phyloP scores from a whole-genome alignment of 192 early-diverging fungal genomes.

The Backusella parvicylindrica region DNA sequence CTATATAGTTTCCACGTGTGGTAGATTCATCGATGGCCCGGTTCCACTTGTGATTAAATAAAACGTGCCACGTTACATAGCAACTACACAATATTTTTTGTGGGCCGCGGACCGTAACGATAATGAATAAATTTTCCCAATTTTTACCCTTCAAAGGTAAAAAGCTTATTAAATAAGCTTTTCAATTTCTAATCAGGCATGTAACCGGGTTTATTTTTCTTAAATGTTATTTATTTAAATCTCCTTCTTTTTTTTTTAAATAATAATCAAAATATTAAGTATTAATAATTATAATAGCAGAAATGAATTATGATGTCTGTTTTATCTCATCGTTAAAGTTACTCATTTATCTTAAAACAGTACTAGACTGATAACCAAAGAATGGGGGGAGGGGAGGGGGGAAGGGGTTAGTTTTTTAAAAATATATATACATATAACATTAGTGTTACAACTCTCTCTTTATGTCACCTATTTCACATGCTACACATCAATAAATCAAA shows the following conservation, averaged over 20 bases:
- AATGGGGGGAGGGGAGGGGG: not conserved
- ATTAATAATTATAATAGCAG: not conserved
- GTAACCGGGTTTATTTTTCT: not conserved
- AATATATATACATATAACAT: not conserved
- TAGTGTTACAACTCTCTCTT: not conserved
- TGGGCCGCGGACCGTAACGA: not conserved
- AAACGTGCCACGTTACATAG: not conserved
- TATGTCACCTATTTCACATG: not conserved
- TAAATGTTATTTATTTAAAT: not conserved
- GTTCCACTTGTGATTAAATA: slow-evolving; percentile 2
- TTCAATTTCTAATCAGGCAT: not conserved
- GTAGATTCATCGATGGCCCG: not conserved
- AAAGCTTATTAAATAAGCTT: not conserved
- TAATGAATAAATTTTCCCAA: not conserved
- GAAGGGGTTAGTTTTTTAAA: not conserved
- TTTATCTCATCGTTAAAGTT: not conserved
- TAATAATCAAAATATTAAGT: not conserved
- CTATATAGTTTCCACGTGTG: not conserved
- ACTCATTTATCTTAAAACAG: not conserved
- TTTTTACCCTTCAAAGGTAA: not conserved
- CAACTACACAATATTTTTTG: not conserved
- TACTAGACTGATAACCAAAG: not conserved
- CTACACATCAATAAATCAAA: not conserved
- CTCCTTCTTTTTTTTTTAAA: not conserved
- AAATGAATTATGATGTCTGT: not conserved